Percentiles rank a stretch among this genome's conserved stretches.
Evolutionary conservation across 768 basidiomycete species (phyloP).

Genomic region (Auriculariales sp.): DNA sequence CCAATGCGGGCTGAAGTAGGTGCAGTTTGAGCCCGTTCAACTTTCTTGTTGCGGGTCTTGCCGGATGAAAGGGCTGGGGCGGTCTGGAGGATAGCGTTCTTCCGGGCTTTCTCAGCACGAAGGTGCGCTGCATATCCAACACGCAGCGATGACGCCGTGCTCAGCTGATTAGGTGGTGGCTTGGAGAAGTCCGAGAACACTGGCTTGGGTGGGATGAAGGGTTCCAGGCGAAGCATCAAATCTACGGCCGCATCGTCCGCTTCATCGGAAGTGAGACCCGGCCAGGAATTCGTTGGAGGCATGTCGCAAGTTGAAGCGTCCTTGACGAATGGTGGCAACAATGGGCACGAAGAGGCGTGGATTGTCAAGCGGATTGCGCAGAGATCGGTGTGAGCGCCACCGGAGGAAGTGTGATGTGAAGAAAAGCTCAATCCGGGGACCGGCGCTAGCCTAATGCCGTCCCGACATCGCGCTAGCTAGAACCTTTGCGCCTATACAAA

Average conservation of each 20-base stretch:
- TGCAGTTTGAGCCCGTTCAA: not conserved
- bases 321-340: too few relatives aligned
- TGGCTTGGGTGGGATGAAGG: not conserved
- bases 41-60: not conserved
- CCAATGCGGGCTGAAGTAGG: not conserved
- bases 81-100: not conserved
- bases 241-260: not conserved
- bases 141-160: not conserved
- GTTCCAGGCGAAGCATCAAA: not conserved
- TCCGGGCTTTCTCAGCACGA: not conserved
- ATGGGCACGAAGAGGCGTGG: too few relatives aligned
- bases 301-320: too few relatives aligned
- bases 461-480: too few relatives aligned
- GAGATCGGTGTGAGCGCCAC: too few relatives aligned
- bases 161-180: not conserved
- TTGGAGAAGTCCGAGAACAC: not conserved
- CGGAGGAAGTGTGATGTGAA: too few relatives aligned
- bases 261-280: too few relatives aligned
- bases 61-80: not conserved
- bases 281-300: too few relatives aligned
- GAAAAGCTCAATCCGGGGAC: too few relatives aligned
- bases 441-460: too few relatives aligned
- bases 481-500: too few relatives aligned
- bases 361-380: too few relatives aligned
- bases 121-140: not conserved